These are phyloP conservation scores for Monosporascus sp. DNA, from an alignment of 2,329 filamentous ascomycete species.

Conservation along the genomic window DNA sequence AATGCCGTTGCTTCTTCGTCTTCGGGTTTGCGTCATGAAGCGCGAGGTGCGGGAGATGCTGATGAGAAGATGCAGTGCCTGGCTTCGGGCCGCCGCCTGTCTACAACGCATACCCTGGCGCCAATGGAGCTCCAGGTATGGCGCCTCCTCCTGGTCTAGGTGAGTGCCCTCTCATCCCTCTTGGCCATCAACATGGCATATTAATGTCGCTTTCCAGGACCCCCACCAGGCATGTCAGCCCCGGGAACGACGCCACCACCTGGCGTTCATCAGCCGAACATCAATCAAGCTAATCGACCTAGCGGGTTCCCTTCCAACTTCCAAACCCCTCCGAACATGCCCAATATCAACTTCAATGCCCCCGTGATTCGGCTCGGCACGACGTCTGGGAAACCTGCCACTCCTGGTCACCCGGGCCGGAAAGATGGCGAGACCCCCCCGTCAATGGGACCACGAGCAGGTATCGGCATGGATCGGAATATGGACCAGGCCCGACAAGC, in stretches of 20 bases:
- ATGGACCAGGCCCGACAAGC: constrained; percentile 63
- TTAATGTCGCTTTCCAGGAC: constrained; percentile 41
- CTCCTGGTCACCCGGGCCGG: constrained; percentile 34
- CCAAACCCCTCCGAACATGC: constrained; percentile 84
- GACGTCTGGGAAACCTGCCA: constrained; percentile 57
- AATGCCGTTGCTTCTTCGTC: too few species aligned
- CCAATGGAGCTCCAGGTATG: constrained; percentile 59
- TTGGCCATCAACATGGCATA: constrained; percentile 8
- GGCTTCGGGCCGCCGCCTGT: constrained; percentile 71
- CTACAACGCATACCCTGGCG: constrained; percentile 65
- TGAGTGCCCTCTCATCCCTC: constrained; percentile 36
- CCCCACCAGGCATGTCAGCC: constrained; percentile 75
- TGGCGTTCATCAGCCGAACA: constrained; percentile 70
- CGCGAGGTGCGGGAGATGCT: constrained; percentile 8
- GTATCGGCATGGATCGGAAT: constrained; percentile 58
- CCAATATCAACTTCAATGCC: constrained; percentile 97
- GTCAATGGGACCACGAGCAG: constrained; percentile 37
- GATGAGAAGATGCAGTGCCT: constrained; percentile 32
- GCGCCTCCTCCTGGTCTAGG: constrained; percentile 78
- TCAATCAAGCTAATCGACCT: constrained; percentile 72
- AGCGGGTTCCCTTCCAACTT: constrained; percentile 77
- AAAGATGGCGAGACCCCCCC: constrained; percentile 39
- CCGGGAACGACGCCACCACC: constrained; percentile 77
- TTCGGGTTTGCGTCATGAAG: background rate
- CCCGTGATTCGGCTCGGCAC: constrained; percentile 92